Base-by-base conservation (phyloP, 2,329 filamentous ascomycete genomes). In the Colletotrichum tabaci region DNA sequence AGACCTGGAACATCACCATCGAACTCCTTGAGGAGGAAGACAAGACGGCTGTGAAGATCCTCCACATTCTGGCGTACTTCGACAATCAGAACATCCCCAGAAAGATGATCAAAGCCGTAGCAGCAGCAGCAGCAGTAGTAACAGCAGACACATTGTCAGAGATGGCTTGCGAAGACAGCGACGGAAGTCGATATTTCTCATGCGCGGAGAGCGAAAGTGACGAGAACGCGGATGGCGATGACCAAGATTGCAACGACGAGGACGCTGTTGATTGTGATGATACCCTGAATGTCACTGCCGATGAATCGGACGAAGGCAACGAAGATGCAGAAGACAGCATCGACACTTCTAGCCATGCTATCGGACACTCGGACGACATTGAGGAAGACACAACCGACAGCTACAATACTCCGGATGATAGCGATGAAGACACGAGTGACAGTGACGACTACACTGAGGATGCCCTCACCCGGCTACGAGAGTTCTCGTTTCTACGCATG, bases 1-100 rank as follows among this genome's bases (percentile, higher is more conserved):
- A 52, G 23, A 52, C 49, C 23, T 52, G 49, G 23, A 52, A 30
- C 21, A 52, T 52, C 49, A 52, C 23, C 13, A 52, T 52, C 23
- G 7, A 52, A 23, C 23, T 26, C 15, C 49, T 52, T 7, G 18
- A 30, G 15, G 23, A 52, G 15, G 13, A 52, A 10, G 13, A 52
- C 7, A 23, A 30, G 23, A 30, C 49, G 13, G 6, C 49, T 4
- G 49, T 52, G 2, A 52, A 18, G 13, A 4, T 30, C 3, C 23
- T 52, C 1, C 10, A 52, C 4, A 52, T 30, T 4, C 21, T 52
- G 12, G 49, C 23, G 6, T 52, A 50, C 7, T 4, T 52, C 2
- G 15, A 30, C 23, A 52, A 30, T 12, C 15, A 30, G 7, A 52
- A 30, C 6, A 52, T 52, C 7, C 10, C 49, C 9, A 15, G 0